These are phyloP conservation scores for Leccinum proximum DNA, from an alignment of 1,284 basidiomycete species.

Conservation along the genomic window DNA sequence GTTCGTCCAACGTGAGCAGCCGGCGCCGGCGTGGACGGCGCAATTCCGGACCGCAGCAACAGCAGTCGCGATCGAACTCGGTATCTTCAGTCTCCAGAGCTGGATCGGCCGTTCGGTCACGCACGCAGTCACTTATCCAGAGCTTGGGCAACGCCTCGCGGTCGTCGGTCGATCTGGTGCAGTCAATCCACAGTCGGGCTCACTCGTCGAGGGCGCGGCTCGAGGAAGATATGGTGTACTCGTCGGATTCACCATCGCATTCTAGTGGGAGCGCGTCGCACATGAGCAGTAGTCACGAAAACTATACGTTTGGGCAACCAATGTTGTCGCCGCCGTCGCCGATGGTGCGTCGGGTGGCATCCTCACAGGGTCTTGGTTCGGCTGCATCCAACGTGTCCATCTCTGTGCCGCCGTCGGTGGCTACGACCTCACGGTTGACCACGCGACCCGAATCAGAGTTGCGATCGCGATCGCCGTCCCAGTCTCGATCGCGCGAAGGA, in stretches of 20 bases:
- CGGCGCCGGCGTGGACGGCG: constrained; percentile 32
- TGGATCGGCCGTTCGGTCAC: constrained; percentile 47
- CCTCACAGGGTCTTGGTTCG: constrained; percentile 21
- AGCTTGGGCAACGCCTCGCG: constrained; percentile 57
- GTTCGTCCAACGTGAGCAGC: constrained; percentile 47
- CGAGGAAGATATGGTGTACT: constrained; percentile 46
- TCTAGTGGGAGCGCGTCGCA: constrained; percentile 46
- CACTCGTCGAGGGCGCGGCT: constrained; percentile 63
- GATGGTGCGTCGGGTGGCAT: constrained; percentile 1
- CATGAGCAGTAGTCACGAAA: constrained; percentile 48
- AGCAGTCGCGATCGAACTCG: constrained; percentile 35
- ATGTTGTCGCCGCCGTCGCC: constrained; percentile 28
- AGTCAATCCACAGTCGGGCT: constrained; percentile 41
- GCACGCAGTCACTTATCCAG: constrained; percentile 63
- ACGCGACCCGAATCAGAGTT: not conserved
- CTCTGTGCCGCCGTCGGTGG: constrained; percentile 23
- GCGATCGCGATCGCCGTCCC: not conserved
- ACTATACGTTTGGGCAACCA: constrained; percentile 69
- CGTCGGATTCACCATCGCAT: constrained; percentile 44
- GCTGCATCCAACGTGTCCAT: constrained; percentile 20
- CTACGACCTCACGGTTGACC: constrained; percentile 24
- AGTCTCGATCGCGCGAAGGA: constrained; percentile 13
- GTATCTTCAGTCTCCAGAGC: constrained; percentile 46
- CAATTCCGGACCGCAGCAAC: constrained; percentile 27
- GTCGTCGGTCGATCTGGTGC: constrained; percentile 57